These are phyloP conservation scores for Sarcodon sp. DNA, from an alignment of 768 basidiomycete species.

Conservation along the genomic window DNA sequence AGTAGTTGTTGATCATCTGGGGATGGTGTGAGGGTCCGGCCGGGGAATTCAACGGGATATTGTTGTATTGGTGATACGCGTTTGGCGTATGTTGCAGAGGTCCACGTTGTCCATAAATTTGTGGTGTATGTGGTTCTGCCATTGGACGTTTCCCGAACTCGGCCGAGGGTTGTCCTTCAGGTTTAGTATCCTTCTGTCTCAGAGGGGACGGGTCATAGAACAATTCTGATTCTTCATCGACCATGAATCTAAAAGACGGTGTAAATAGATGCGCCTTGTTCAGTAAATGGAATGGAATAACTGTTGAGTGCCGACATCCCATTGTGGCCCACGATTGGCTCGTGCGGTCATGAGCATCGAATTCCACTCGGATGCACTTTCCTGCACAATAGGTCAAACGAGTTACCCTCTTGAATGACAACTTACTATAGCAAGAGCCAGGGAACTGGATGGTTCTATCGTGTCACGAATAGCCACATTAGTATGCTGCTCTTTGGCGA, in stretches of 20 bases:
- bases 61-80: constrained; percentile 6
- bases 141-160: constrained; percentile 7
- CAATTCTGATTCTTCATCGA: constrained; percentile 58
- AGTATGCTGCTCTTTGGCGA: constrained; percentile 35
- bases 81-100: neutral
- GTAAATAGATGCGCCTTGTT: neutral
- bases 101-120: neutral
- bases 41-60: constrained; percentile 6
- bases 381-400: constrained; percentile 21
- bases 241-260: constrained; percentile 44
- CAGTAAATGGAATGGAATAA: constrained; percentile 22
- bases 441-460: constrained; percentile 32
- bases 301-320: constrained; percentile 84
- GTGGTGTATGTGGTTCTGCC: neutral
- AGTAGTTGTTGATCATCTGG: constrained; percentile 1
- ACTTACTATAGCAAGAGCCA: constrained; percentile 59
- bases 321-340: constrained; percentile 75
- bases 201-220: constrained; percentile 63
- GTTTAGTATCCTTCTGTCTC: constrained; percentile 31
- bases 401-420: neutral
- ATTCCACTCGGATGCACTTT: constrained; percentile 82
- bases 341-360: constrained; percentile 67
- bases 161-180: constrained; percentile 17
- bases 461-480: constrained; percentile 52
- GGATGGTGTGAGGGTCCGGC: neutral